phyloP scores from a whole-genome alignment of 129 eudicot species.

The Centella asiatica region DNA sequence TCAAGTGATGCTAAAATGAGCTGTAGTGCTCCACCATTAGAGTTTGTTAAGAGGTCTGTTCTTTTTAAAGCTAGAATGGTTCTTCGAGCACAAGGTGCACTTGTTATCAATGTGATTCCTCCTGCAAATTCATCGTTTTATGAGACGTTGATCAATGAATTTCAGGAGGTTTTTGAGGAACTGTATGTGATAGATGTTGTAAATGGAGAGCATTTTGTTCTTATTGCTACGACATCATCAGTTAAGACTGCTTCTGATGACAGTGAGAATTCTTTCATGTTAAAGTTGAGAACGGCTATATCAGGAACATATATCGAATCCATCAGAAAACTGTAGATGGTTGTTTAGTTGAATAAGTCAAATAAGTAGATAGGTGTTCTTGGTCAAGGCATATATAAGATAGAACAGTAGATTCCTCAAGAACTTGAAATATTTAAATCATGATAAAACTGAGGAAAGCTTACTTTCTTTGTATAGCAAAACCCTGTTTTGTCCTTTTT shows the following conservation, averaged over 20 bases:
- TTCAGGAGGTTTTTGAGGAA: constrained; percentile 46
- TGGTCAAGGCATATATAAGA: neutral
- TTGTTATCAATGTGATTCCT: constrained; percentile 65
- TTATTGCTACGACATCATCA: constrained; percentile 49
- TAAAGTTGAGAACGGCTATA: constrained; percentile 41
- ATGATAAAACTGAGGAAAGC: no score
- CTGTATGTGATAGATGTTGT: constrained; percentile 59
- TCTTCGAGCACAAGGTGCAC: constrained; percentile 48
- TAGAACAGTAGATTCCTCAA: no score
- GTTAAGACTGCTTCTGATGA: constrained; percentile 9
- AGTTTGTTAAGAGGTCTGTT: constrained; percentile 45
- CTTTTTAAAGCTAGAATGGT: constrained; percentile 29
- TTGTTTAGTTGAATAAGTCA: neutral
- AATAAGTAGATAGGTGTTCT: constrained; percentile 4
- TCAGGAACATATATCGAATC: constrained; percentile 36
- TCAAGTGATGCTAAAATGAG: constrained; percentile 60
- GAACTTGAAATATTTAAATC: no score
- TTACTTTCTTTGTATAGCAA: no score
- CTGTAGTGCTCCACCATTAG: constrained; percentile 60
- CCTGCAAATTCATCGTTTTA: constrained; percentile 24
- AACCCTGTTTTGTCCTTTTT: no score
- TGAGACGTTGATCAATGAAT: constrained; percentile 29
- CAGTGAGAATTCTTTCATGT: constrained; percentile 19
- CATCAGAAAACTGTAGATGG: constrained; percentile 32
- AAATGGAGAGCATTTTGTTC: constrained; percentile 65